Conservation (phyloP, 805 yeast species). For the Pichia nanzhaoensis region DNA sequence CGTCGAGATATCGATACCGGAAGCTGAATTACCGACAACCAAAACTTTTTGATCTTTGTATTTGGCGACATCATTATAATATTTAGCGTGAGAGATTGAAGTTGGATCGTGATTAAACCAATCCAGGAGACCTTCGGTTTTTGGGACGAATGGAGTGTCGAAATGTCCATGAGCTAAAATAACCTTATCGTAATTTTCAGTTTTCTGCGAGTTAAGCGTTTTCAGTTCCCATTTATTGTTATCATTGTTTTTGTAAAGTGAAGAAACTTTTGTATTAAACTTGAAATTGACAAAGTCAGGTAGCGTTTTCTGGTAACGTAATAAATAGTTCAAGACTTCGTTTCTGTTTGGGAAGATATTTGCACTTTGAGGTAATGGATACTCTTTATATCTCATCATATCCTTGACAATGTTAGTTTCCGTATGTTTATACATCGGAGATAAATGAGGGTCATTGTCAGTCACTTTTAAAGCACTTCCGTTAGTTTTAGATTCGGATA, state of each 20-base stretch:
- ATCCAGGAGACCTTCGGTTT: slow-evolving; percentile 34
- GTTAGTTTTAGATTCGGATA: slow-evolving; percentile 13
- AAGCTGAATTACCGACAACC: slow-evolving; percentile 47
- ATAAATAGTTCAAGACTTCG: slow-evolving; percentile 57
- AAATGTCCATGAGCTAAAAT: slow-evolving; percentile 44
- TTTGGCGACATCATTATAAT: slow-evolving; percentile 29
- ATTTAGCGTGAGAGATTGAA: slow-evolving; percentile 40
- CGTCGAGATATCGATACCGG: slow-evolving; percentile 56
- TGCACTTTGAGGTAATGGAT: slow-evolving; percentile 29
- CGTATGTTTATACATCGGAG: slow-evolving; percentile 31
- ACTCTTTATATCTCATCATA: slow-evolving; percentile 28
- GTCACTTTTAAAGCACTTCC: slow-evolving; percentile 15
- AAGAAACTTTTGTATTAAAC: slow-evolving; percentile 40
- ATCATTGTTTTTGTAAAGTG: slow-evolving; percentile 28
- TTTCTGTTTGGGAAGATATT: slow-evolving; percentile 53
- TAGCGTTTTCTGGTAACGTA: slow-evolving; percentile 43
- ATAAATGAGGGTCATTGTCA: slow-evolving; percentile 18
- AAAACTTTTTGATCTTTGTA: slow-evolving; percentile 33
- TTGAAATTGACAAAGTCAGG: slow-evolving; percentile 31
- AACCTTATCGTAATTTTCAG: slow-evolving; percentile 29
- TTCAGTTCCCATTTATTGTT: slow-evolving; percentile 25
- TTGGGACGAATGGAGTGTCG: slow-evolving; percentile 40
- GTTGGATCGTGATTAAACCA: slow-evolving; percentile 28
- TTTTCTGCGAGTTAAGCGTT: slow-evolving; percentile 8
- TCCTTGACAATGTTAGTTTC: slow-evolving; percentile 31